These are phyloP conservation scores for Fraxinus cuspidata DNA, from an alignment of 257 asterid genomes.

Conservation along the genomic window DNA sequence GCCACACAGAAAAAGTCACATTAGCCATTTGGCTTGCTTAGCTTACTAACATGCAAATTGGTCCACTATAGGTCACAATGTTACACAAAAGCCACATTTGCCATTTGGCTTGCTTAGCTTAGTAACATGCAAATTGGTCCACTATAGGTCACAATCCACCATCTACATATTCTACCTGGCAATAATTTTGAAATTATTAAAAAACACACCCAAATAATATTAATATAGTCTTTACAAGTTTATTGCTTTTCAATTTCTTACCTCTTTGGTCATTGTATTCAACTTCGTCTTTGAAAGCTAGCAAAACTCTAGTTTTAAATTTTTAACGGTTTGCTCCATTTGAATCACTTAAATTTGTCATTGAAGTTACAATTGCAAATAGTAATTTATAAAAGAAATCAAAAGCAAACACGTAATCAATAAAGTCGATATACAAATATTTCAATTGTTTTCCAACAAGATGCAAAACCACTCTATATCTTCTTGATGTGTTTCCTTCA, in stretches of 20 bases:
- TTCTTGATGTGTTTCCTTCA: neutral
- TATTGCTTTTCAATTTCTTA: no score
- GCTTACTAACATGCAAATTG: neutral
- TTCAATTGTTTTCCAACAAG: no score
- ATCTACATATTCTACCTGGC: neutral
- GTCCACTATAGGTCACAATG: neutral
- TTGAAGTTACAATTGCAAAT: neutral
- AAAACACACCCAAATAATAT: no score
- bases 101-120: neutral
- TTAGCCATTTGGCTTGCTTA: neutral
- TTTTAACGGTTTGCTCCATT: neutral
- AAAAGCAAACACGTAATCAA: neutral
- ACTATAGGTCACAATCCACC: neutral
- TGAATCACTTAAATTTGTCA: neutral
- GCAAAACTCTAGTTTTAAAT: no score
- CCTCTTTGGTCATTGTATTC: no score
- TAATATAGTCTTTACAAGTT: no score
- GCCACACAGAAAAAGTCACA: neutral
- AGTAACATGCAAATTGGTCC: constrained; percentile 8
- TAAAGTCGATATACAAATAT: neutral
- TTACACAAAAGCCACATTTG: neutral
- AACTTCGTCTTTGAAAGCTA: neutral
- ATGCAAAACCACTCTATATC: neutral
- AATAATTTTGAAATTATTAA: neutral
- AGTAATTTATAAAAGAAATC: neutral